Evolutionary conservation across 768 basidiomycete species (phyloP), one percentile per base, ranked within the genome.

Genomic region (Jaapia argillacea): DNA sequence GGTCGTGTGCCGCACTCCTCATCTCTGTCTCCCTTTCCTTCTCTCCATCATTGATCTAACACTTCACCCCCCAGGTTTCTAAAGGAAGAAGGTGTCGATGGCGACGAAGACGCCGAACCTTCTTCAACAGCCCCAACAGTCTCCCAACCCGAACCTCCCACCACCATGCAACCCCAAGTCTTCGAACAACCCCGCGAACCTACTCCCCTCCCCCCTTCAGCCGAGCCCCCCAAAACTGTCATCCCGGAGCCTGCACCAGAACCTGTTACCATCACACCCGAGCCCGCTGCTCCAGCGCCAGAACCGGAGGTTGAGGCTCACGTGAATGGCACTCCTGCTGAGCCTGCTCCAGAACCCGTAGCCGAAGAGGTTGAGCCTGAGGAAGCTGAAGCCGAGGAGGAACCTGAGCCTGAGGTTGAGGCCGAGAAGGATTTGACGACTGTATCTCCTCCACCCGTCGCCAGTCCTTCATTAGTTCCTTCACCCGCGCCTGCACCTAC

Each of bases 41-140:
- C n/a, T n/a, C n/a, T n/a, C n/a, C n/a, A n/a, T n/a, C n/a, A n/a
- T n/a, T n/a, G n/a, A n/a, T n/a, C n/a, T n/a, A n/a, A n/a, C n/a
- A n/a, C n/a, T n/a, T n/a, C n/a, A n/a, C n/a, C n/a, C n/a, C n/a
- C n/a, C n/a, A n/a, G 96, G 47, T 98, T 96, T 75, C 72, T 99
- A 50, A 97, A 96, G 70, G 96, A 97, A 67, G 92, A 97, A 58
- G 68, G 77, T 5, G 81, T 87, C 43, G 90, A 90, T 51, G 72
- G 72, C 23, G 90, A 88, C 44, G 86, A 53, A 51, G 33, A 56
- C 41, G 36, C 58, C 24, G 48, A 63, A 23, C 54, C 53, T 35
- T 49, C 72, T 26, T 63, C 68, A 25, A 66, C 62, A 13, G 64
- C 60, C 22, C 54, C 58, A 5, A 25, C 46, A 45, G 45, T 49